A percentile compares a stretch with the other conserved stretches of the same genome.
Evolutionary conservation across 2,329 filamentous ascomycete species (phyloP).

Genomic region (Zymoseptoria passerinii): DNA sequence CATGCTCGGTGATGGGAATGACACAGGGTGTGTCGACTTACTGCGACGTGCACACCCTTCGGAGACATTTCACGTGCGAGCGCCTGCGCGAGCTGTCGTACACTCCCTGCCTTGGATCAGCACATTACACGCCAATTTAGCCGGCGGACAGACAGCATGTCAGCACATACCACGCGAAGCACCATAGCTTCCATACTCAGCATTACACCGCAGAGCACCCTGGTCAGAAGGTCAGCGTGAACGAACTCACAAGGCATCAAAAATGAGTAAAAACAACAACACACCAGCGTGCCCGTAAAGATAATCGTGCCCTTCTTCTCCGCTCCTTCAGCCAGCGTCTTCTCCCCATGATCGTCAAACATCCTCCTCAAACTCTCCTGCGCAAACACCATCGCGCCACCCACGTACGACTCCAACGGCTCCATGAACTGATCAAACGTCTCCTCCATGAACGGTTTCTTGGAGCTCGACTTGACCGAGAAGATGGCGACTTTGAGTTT

Average conservation of each 20-base stretch:
- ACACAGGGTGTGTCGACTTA: neutral
- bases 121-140: neutral
- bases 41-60: constrained; percentile 49
- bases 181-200: constrained; percentile 48
- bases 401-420: constrained; percentile 45
- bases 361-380: constrained; percentile 46
- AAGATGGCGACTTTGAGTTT: constrained; percentile 48
- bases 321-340: constrained; percentile 38
- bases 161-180: constrained; percentile 33
- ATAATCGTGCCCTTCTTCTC: constrained; percentile 51
- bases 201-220: constrained; percentile 41
- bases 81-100: constrained; percentile 48
- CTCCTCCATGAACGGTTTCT: constrained; percentile 49
- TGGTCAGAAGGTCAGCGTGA: neutral
- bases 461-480: constrained; percentile 48
- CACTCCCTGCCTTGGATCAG: constrained; percentile 29
- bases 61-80: constrained; percentile 49
- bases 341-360: constrained; percentile 45
- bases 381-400: constrained; percentile 48
- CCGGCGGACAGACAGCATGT: neutral
- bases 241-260: neutral
- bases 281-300: constrained; percentile 44
- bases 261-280: neutral
- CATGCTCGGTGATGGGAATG: neutral
- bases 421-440: constrained; percentile 43